Evolutionary conservation across 139 green algal genomes (phyloP).

Genomic region (Pseudopediastrum boryanum): DNA sequence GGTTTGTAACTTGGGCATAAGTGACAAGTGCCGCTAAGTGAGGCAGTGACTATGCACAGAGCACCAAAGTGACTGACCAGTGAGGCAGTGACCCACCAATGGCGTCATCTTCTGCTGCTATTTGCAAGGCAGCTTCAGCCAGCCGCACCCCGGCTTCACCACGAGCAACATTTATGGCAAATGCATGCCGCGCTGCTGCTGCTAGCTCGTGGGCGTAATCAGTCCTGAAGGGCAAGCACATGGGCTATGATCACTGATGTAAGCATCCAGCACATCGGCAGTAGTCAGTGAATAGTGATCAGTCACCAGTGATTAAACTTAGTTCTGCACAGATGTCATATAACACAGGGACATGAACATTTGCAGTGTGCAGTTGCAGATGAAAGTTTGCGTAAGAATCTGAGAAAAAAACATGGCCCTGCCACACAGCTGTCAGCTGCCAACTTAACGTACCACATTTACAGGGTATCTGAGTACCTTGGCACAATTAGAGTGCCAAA

Average conservation of each 20-base stretch:
- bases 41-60: too few species aligned
- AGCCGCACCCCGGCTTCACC: slow-evolving; percentile 62
- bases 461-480: too few species aligned
- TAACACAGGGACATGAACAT: neutral
- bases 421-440: too few species aligned
- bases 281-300: neutral
- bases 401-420: neutral
- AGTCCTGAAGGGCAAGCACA: slow-evolving; percentile 2
- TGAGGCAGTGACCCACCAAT: slow-evolving; percentile 49
- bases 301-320: neutral
- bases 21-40: too few species aligned
- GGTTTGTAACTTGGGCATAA: neutral
- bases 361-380: neutral
- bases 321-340: neutral
- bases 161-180: slow-evolving; percentile 42
- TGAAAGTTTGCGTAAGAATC: neutral
- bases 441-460: too few species aligned
- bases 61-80: too few species aligned
- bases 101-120: slow-evolving; percentile 81
- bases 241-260: neutral
- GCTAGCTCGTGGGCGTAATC: slow-evolving; percentile 58
- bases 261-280: neutral
- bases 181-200: slow-evolving; percentile 48
- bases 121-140: slow-evolving; percentile 63
- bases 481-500: too few species aligned